These are phyloP conservation scores for Cymbopogon flexuosus DNA, from an alignment of 202 grass and related monocot genomes.

Conservation along the genomic window DNA sequence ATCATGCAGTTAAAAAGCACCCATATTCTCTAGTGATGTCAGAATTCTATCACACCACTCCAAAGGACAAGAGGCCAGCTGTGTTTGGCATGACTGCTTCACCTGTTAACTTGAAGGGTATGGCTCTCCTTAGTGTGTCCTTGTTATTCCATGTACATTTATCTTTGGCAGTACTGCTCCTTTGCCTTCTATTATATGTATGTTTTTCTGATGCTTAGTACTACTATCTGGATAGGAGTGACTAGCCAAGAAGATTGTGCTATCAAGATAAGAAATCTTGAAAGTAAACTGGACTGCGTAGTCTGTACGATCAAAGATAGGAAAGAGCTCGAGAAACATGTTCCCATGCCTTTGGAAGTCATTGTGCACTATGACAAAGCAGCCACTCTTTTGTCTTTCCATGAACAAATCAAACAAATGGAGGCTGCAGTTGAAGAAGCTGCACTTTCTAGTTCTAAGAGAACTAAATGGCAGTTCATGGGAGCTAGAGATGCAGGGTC, in stretches of 20 bases:
- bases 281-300: slow-evolving; percentile 87
- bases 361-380: slow-evolving; percentile 92
- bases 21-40: slow-evolving; percentile 99
- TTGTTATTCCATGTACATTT: slow-evolving; percentile 15
- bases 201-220: slow-evolving; percentile 11
- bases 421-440: slow-evolving; percentile 77
- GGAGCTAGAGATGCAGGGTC: slow-evolving; percentile 95
- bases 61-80: slow-evolving; percentile 79
- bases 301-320: slow-evolving; percentile 95
- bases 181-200: slow-evolving; percentile 3
- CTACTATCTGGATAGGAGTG: slow-evolving; percentile 58
- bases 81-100: slow-evolving; percentile 99
- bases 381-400: slow-evolving; percentile 75
- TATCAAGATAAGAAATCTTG: slow-evolving; percentile 98
- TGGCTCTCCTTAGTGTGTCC: slow-evolving; percentile 23
- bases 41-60: slow-evolving; percentile 95
- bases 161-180: not conserved
- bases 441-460: slow-evolving; percentile 77
- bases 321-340: slow-evolving; percentile 96
- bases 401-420: slow-evolving; percentile 92
- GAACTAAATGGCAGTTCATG: slow-evolving; percentile 99
- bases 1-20: slow-evolving; percentile 99
- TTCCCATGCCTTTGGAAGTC: slow-evolving; percentile 84
- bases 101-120: slow-evolving; percentile 98
- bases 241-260: slow-evolving; percentile 99